Conservation (phyloP, 176 grass and related monocot species). For the Triticum aestivum region IWGSC_CS_RefSeq_v2.1 NC_057814.1:153774213-153774712, state of each 20-base stretch:
- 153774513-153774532: not conserved
- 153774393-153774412: not conserved
- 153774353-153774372: constrained; percentile 22
- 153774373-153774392: not conserved
- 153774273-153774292: constrained; percentile 4
- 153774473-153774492: not conserved
- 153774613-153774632: not conserved
- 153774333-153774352: constrained; percentile 25
- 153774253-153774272: not conserved
- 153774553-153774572: not conserved
- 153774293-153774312: not conserved
- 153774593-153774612: not conserved
- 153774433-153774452: not conserved
- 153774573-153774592: not conserved
- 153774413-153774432: not conserved
- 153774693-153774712: not conserved
- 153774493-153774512: not conserved
- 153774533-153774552: not conserved
- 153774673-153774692: too few species aligned
- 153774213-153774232: not conserved
- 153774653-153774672: not conserved
- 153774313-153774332: constrained; percentile 14
- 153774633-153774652: too few species aligned
- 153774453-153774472: not conserved
- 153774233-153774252: not conserved